These are phyloP conservation scores for Lodderomyces metapsilosis DNA, from an alignment of 1,139 yeast species.

Conservation along the genomic window DNA sequence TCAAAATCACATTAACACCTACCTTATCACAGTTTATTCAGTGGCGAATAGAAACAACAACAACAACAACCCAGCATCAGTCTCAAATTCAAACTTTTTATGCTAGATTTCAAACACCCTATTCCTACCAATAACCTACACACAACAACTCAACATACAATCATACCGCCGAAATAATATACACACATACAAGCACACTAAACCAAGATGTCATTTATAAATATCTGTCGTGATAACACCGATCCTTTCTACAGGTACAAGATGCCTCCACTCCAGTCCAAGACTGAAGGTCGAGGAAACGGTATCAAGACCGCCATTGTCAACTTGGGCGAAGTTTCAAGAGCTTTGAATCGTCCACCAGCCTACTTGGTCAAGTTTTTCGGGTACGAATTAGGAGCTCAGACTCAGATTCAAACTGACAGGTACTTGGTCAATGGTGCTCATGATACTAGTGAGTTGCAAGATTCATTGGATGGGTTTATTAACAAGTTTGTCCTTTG, in stretches of 20 bases:
- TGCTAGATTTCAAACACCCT: background rate
- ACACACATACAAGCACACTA: too few relatives aligned
- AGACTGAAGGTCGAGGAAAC: conserved; percentile 98
- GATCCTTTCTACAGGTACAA: conserved; percentile 99
- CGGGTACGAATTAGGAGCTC: conserved; percentile 97
- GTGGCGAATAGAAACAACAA: conserved; percentile 1
- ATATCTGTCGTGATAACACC: conserved; percentile 94
- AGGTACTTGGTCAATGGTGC: conserved; percentile 93
- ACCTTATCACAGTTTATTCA: background rate
- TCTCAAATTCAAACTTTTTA: too few relatives aligned
- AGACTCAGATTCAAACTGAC: conserved; percentile 79
- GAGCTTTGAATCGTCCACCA: conserved; percentile 92
- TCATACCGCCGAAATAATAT: conserved; percentile 1
- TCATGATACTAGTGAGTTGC: conserved; percentile 87
- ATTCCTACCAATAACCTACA: background rate
- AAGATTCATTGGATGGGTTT: conserved; percentile 92
- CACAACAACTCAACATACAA: background rate
- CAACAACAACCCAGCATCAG: background rate
- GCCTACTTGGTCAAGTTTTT: conserved; percentile 89
- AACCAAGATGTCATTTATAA: conserved; percentile 73
- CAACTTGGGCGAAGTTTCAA: conserved; percentile 88
- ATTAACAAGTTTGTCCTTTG: conserved; percentile 90
- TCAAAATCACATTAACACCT: background rate
- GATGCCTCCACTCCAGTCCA: conserved; percentile 97
- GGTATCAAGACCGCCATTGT: conserved; percentile 96